These are phyloP conservation scores for Helicostylum pulchrum DNA, from an alignment of 192 early-diverging fungal genomes.

Conservation along the genomic window DNA sequence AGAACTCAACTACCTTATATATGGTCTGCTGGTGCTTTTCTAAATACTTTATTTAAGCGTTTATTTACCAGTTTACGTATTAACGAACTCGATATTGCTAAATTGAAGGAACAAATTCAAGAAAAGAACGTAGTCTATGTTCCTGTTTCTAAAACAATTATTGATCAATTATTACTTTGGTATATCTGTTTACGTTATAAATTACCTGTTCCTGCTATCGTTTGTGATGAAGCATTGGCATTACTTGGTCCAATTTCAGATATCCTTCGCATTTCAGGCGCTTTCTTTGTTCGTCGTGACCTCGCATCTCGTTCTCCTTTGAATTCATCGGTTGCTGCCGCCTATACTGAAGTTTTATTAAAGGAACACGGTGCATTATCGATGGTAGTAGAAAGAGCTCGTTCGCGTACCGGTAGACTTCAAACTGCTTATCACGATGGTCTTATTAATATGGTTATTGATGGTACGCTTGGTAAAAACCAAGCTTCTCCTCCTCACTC, in stretches of 20 bases:
- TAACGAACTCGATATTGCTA: slow-evolving; percentile 21
- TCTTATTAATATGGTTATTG: slow-evolving; percentile 33
- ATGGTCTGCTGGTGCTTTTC: slow-evolving; percentile 38
- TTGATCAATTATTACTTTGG: slow-evolving; percentile 38
- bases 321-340: slow-evolving; percentile 28
- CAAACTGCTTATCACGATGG: slow-evolving; percentile 32
- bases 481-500: slow-evolving; percentile 5
- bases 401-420: slow-evolving; percentile 36
- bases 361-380: slow-evolving; percentile 35
- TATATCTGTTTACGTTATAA: slow-evolving; percentile 35
- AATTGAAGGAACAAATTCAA: slow-evolving; percentile 27
- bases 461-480: slow-evolving; percentile 29
- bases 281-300: slow-evolving; percentile 34
- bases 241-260: slow-evolving; percentile 37
- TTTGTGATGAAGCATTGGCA: slow-evolving; percentile 39
- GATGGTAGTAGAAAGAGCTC: slow-evolving; percentile 32
- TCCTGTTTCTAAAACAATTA: slow-evolving; percentile 35
- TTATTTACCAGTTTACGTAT: slow-evolving; percentile 29
- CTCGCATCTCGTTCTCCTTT: slow-evolving; percentile 28
- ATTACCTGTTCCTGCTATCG: slow-evolving; percentile 36
- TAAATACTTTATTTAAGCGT: slow-evolving; percentile 29
- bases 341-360: slow-evolving; percentile 33
- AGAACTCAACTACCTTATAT: slow-evolving; percentile 39
- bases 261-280: slow-evolving; percentile 34
- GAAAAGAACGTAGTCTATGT: slow-evolving; percentile 39